Base-by-base conservation (phyloP, 2,329 filamentous ascomycete genomes). In the Orbilia quercus region DNA sequence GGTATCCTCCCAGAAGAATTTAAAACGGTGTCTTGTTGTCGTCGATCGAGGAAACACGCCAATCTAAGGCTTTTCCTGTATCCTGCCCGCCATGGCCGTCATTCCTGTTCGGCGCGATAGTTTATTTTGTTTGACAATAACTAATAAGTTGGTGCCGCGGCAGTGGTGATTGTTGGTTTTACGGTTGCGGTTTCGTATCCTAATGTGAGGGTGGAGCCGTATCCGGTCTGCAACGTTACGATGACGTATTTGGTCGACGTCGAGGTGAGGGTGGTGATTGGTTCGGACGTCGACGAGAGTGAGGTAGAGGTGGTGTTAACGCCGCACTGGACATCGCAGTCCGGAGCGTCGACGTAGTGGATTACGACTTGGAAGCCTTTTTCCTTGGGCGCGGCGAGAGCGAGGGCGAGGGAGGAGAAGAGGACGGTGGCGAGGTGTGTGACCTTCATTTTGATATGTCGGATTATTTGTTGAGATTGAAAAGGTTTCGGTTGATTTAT, bases 191-290 rank as follows among this genome's bases (percentile, higher is more conserved):
- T 72, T 28, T 72, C 67, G 47, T 59, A 72, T 12, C 67, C 67
- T 18, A 72, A 34, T 16, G 67, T 72, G 31, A 53, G 50, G 9
- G 58, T 72, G 1, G 58, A 44, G 3, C 51, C 67, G 28, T 59
- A 58, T 9, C 53, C 67, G 16, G 67, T 72, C 48, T 72, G 51
- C 50, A 72, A 22, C 38, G 67, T 72, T 18, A 72, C 51, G 31
- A 72, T 65, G 51, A 72, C 67, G 53, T 64, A 72, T 20, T 72
- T 72, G 34, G 67, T 72, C 23, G 58, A 53, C 18, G 67, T 70
- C 20, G 57, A 55, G 2, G 65, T 70, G 28, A 42, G 55, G 1
- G 66, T 63, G 11, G 57, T 45, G 44, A 36, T 63, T 36, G 31
- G 34, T 42, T 57, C 51, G 14, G 42, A 20, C 7, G 48, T 55